phyloP scores from a whole-genome alignment of 495 filamentous ascomycete species.

The Umbilicaria muhlenbergii region DNA sequence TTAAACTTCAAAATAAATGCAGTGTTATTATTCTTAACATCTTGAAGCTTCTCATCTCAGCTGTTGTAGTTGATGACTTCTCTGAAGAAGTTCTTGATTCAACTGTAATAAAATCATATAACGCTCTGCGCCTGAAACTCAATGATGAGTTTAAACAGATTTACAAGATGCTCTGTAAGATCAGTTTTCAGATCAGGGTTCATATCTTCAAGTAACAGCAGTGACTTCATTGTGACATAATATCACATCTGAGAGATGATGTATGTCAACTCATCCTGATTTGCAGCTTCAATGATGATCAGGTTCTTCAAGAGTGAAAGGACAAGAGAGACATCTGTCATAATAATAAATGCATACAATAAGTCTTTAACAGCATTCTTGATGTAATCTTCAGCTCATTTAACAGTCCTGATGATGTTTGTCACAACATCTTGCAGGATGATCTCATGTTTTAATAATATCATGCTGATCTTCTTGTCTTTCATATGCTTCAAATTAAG shows the following conservation, averaged over 20 bases:
- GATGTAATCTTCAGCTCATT: slow-evolving; percentile 4
- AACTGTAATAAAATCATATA: slow-evolving; percentile 11
- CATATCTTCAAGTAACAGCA: slow-evolving; percentile 4
- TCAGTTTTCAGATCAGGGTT: slow-evolving; percentile 3
- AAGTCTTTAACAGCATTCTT: slow-evolving; percentile 7
- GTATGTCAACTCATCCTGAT: slow-evolving; percentile 13
- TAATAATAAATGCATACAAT: not conserved
- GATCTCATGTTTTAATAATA: slow-evolving; percentile 5
- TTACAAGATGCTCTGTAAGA: slow-evolving; percentile 9
- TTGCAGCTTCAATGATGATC: slow-evolving; percentile 7
- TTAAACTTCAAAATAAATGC: slow-evolving; percentile 2
- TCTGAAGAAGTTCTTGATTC: slow-evolving; percentile 11
- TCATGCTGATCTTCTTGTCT: slow-evolving; percentile 1
- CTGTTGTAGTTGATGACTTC: slow-evolving; percentile 7
- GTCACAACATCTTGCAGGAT: slow-evolving; percentile 4
- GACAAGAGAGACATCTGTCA: slow-evolving; percentile 12
- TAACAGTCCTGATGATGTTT: not conserved
- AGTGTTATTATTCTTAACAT: not conserved
- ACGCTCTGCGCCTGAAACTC: slow-evolving; percentile 12
- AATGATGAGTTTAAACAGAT: slow-evolving; percentile 12
- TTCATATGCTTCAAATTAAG: slow-evolving; percentile 2
- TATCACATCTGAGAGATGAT: slow-evolving; percentile 12
- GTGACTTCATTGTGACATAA: slow-evolving; percentile 13
- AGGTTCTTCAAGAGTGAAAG: slow-evolving; percentile 14
- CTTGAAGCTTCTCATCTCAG: slow-evolving; percentile 6